Percentiles rank a stretch among this genome's conserved stretches.
These are phyloP conservation scores for Wallacemonas rigidus DNA, from an alignment of 208 protist genomes.

Conservation along the genomic window DNA sequence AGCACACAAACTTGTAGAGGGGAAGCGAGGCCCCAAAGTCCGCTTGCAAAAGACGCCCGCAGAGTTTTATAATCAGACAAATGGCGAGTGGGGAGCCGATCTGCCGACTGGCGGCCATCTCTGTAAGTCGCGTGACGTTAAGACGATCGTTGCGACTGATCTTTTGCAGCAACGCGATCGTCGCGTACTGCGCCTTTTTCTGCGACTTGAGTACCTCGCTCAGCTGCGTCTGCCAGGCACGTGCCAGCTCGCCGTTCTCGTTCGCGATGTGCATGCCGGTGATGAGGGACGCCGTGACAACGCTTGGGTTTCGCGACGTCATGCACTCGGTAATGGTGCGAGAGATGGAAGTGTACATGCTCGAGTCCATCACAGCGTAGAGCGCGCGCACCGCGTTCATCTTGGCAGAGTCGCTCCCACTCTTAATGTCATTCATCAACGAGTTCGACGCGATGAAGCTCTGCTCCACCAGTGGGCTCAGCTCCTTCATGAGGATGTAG, in stretches of 20 bases:
- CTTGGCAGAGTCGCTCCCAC: constrained; percentile 90
- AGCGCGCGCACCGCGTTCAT: constrained; percentile 95
- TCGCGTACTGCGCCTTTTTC: constrained; percentile 97
- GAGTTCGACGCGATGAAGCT: constrained; percentile 97
- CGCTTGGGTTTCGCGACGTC: constrained; percentile 94
- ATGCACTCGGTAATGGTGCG: constrained; percentile 97
- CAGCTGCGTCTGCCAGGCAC: constrained; percentile 96
- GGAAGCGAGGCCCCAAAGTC: constrained; percentile 72
- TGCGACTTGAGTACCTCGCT: constrained; percentile 87
- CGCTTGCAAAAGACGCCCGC: constrained; percentile 91
- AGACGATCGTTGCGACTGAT: constrained; percentile 96
- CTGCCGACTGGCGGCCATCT: constrained; percentile 76
- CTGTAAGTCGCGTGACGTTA: constrained; percentile 95
- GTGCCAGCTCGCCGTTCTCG: constrained; percentile 83
- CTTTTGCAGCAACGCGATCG: constrained; percentile 95
- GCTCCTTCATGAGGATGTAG: constrained; percentile 98
- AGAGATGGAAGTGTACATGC: constrained; percentile 95
- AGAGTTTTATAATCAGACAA: constrained; percentile 96
- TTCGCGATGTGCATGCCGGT: constrained; percentile 96
- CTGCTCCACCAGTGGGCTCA: constrained; percentile 93
- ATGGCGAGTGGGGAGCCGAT: constrained; percentile 94
- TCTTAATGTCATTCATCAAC: constrained; percentile 98
- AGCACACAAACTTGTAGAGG: constrained; percentile 93
- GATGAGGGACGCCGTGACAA: constrained; percentile 97
- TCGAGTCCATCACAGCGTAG: constrained; percentile 95